Evolutionary conservation across 352 stramenopile genomes (phyloP), one percentile per base, ranked within the genome.

Genomic region (Phytophthora tubulina): DNA sequence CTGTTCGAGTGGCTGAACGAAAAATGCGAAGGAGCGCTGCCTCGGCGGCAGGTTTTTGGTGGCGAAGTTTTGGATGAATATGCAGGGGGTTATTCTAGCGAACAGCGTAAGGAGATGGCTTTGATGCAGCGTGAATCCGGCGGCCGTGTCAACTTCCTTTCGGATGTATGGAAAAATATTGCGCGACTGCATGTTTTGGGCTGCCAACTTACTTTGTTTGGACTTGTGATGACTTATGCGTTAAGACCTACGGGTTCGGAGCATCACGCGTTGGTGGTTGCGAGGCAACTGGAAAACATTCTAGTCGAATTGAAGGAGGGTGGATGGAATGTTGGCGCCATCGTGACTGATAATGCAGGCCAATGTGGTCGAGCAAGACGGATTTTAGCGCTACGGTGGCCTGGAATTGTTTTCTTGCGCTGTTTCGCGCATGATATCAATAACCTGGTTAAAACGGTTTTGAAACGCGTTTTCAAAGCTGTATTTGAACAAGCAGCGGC

Each of bases 141-240:
- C 11, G 38, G 38, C 9, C 38, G 38, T 8, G 49, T 56, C 42
- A 36, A 36, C 42, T 56, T 56, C 14, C 17, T 41, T 5, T 56
- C 49, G 49, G 30, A 56, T 31, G 32, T 56, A 11, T 56, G 49
- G 49, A 41, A 44, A 27, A 42, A 56, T 42, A 56, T 56, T 56
- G 31, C 49, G 17, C 42, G 32, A 36, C 49, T 44, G 13, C 31
- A 39, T 44, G 27, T 41, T 56, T 30, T n/a, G n/a, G 49, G 49
- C 17, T 56, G 49, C 32, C 49, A 56, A n/a, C 14, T 56, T 14
- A 8, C 49, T 10, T 31, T 56, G 31, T 42, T 44, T 27, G 49
- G 49, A 27, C 15, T 44, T 44, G 2, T 44, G 38, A n/a, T n/a
- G n/a, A n/a, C 38, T n/a, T 13, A 4, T 4, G 38, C 9, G 38